phyloP scores from a whole-genome alignment of 345 rosid genomes.

The Pistacia integerrima region DNA sequence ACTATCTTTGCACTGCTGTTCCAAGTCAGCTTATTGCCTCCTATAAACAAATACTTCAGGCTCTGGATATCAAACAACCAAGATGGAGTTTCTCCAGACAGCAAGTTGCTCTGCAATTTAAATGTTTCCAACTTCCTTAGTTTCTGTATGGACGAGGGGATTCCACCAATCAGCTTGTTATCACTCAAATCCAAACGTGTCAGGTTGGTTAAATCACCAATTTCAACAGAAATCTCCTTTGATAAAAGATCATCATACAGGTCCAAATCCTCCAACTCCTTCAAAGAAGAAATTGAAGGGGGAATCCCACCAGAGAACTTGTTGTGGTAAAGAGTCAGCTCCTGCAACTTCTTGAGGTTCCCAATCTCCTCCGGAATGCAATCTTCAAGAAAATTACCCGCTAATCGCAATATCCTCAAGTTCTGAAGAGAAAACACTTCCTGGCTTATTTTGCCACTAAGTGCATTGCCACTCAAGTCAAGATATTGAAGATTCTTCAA shows the following conservation, averaged over 20 bases:
- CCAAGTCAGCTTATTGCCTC: constrained; percentile 46
- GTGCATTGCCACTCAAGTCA: constrained; percentile 27
- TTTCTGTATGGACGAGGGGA: constrained; percentile 35
- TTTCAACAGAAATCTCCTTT: constrained; percentile 28
- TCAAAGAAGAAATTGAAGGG: constrained; percentile 14
- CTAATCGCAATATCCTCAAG: constrained; percentile 25
- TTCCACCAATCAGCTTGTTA: constrained; percentile 36
- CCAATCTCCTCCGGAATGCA: constrained; percentile 31
- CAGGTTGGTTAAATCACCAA: constrained; percentile 32
- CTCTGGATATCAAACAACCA: constrained; percentile 41
- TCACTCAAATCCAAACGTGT: constrained; percentile 25
- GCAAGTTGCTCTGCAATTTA: constrained; percentile 31
- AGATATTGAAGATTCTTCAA: constrained; percentile 30
- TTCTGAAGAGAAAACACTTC: constrained; percentile 16
- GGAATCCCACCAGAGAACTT: constrained; percentile 29
- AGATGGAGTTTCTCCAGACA: constrained; percentile 36
- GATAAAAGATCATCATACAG: constrained; percentile 28
- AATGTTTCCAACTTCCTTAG: constrained; percentile 32
- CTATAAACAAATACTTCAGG: constrained; percentile 33
- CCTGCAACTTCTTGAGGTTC: constrained; percentile 25
- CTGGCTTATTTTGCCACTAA: constrained; percentile 10
- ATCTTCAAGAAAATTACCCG: constrained; percentile 22
- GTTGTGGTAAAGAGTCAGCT: constrained; percentile 24
- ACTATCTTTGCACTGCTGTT: constrained; percentile 25
- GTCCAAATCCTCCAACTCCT: constrained; percentile 26